A percentile compares a stretch with the other conserved stretches of the same genome.
phyloP scores from a whole-genome alignment of 1,284 basidiomycete genomes.

The Polyporus tsugae region DNA sequence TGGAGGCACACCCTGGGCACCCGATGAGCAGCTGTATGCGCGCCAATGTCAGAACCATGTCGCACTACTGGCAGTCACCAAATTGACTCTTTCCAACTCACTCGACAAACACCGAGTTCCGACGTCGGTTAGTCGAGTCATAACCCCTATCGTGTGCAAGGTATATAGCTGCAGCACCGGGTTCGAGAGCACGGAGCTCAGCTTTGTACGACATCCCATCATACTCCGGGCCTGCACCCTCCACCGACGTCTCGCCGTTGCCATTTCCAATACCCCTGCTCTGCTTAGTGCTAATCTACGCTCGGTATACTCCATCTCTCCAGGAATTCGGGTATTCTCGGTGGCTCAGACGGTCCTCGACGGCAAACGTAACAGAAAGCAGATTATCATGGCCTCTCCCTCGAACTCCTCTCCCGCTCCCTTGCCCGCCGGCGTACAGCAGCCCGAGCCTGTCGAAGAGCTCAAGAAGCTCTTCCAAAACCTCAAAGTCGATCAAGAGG shows the following conservation, averaged over 20 bases:
- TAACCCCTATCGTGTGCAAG: neutral
- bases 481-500: slow-evolving; percentile 43
- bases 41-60: slow-evolving; percentile 1
- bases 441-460: slow-evolving; percentile 12
- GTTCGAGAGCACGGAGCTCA: neutral
- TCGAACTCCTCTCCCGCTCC: slow-evolving; percentile 16
- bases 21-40: no score
- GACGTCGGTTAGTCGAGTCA: slow-evolving; percentile 11
- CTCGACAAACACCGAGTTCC: neutral
- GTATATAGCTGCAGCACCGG: neutral
- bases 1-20: no score
- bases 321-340: neutral
- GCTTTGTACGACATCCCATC: neutral
- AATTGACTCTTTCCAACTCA: slow-evolving; percentile 5
- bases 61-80: neutral
- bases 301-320: neutral
- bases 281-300: neutral
- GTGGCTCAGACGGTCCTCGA: neutral
- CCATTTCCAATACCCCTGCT: neutral
- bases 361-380: slow-evolving; percentile 2
- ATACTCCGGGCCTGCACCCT: neutral
- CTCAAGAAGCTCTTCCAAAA: slow-evolving; percentile 26
- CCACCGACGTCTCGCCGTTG: neutral
- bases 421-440: slow-evolving; percentile 1
- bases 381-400: slow-evolving; percentile 23